Conservation (phyloP, 805 yeast species). For the Hanseniaspora jakobsenii region DNA sequence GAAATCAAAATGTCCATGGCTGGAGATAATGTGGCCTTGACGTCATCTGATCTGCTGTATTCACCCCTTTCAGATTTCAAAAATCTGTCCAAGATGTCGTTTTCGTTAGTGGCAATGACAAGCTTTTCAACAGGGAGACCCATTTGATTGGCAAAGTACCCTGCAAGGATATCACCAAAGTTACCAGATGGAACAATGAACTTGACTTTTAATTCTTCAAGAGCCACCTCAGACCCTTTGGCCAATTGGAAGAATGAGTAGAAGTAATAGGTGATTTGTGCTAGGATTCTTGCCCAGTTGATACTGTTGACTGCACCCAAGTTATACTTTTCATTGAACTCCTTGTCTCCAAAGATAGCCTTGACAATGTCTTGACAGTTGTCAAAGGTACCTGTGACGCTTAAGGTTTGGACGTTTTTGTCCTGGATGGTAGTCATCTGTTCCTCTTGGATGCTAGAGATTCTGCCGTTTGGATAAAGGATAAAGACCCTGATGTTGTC, state of each 20-base stretch:
- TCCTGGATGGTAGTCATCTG: slow-evolving; percentile 97
- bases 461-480: slow-evolving; percentile 91
- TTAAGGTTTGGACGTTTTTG: slow-evolving; percentile 82
- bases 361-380: slow-evolving; percentile 97
- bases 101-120: slow-evolving; percentile 90
- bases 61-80: slow-evolving; percentile 54
- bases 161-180: slow-evolving; percentile 96
- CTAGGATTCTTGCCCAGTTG: slow-evolving; percentile 97
- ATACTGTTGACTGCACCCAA: slow-evolving; percentile 97
- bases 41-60: slow-evolving; percentile 65
- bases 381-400: slow-evolving; percentile 93
- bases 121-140: slow-evolving; percentile 81
- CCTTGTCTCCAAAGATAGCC: slow-evolving; percentile 77
- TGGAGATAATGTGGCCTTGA: slow-evolving; percentile 84
- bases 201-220: too few species aligned
- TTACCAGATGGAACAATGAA: slow-evolving; percentile 96
- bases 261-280: slow-evolving; percentile 95
- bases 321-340: slow-evolving; percentile 79
- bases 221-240: slow-evolving; percentile 25
- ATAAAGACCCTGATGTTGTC: slow-evolving; percentile 96
- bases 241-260: slow-evolving; percentile 70
- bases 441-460: slow-evolving; percentile 93
- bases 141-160: slow-evolving; percentile 88
- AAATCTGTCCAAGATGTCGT: slow-evolving; percentile 89
- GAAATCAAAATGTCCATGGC: slow-evolving; percentile 98